phyloP scores from a whole-genome alignment of 495 filamentous ascomycete species.

The Trichocladium uniseriatum region DNA sequence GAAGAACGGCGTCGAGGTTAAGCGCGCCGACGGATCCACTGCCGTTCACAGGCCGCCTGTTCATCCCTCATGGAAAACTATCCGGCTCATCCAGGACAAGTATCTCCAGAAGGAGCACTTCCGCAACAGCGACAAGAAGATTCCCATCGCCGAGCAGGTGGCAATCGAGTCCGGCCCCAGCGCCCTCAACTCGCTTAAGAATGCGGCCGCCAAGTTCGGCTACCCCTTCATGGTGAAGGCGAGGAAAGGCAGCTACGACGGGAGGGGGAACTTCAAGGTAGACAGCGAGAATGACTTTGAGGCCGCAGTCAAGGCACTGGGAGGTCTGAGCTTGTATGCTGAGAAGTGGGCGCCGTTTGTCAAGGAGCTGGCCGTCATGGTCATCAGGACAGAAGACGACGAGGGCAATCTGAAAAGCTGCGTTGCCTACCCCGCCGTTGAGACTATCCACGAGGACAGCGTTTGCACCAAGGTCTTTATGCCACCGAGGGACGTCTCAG shows the following conservation, averaged over 20 bases:
- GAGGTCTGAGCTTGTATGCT: conserved; percentile 67
- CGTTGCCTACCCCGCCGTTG: conserved; percentile 78
- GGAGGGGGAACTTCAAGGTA: conserved; percentile 81
- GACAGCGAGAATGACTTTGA: conserved; percentile 56
- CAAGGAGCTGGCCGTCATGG: conserved; percentile 89
- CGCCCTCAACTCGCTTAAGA: conserved; percentile 49
- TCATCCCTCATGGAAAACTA: conserved; percentile 84
- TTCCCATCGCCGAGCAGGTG: conserved; percentile 63
- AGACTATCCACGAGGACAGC: conserved; percentile 90
- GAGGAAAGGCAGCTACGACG: conserved; percentile 88
- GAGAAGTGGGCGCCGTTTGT: conserved; percentile 85
- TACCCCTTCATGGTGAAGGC: conserved; percentile 95
- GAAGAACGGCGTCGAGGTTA: conserved; percentile 44
- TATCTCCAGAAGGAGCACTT: conserved; percentile 85
- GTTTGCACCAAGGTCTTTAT: conserved; percentile 91
- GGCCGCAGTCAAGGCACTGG: conserved; percentile 57
- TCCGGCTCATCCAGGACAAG: conserved; percentile 93
- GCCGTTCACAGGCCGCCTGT: conserved; percentile 44
- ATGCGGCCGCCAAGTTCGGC: conserved; percentile 56
- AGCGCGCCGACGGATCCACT: conserved; percentile 30
- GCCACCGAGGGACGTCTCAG: conserved; percentile 65
- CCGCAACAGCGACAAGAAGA: conserved; percentile 40
- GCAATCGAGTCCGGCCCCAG: conserved; percentile 44
- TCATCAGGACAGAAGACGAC: conserved; percentile 77
- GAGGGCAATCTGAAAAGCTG: conserved; percentile 39